Evolutionary conservation across 352 stramenopile species (phyloP).

Genomic region (Discostella stelligera): DNA sequence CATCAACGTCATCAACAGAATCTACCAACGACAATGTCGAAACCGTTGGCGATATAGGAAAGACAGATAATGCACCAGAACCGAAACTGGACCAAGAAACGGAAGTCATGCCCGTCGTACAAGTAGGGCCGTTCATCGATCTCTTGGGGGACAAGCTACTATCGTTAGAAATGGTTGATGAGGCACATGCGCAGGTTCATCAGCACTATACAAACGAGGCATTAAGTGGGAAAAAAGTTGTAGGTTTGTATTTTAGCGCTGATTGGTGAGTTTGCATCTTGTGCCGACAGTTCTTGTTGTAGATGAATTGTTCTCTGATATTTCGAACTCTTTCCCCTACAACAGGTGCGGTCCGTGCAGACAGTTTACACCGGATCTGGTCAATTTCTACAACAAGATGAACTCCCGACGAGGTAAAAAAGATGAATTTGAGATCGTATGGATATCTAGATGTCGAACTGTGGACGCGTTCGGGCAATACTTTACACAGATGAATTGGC

Average conservation of each 20-base stretch:
- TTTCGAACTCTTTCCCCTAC: conserved; percentile 1
- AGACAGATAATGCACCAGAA: conserved; percentile 13
- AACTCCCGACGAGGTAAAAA: conserved; percentile 73
- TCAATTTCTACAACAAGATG: conserved; percentile 83
- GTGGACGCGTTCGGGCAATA: conserved; percentile 79
- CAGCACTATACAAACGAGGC: conserved; percentile 74
- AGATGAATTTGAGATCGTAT: conserved; percentile 82
- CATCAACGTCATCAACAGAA: neutral
- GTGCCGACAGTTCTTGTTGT: too few species aligned
- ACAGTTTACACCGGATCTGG: conserved; percentile 82
- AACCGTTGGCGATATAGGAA: neutral
- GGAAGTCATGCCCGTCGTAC: conserved; percentile 31
- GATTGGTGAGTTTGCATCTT: conserved; percentile 63
- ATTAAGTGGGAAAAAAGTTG: conserved; percentile 75
- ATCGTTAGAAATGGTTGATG: conserved; percentile 75
- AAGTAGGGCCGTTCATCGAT: conserved; percentile 79
- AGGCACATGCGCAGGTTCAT: conserved; percentile 67
- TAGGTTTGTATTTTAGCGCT: conserved; percentile 82
- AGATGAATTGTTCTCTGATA: neutral
- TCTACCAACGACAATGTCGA: neutral
- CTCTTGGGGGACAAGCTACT: conserved; percentile 73
- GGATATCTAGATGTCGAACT: conserved; percentile 78
- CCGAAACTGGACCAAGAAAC: conserved; percentile 6
- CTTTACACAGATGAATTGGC: conserved; percentile 86
- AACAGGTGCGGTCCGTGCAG: conserved; percentile 72